phyloP scores from a whole-genome alignment of 1,284 basidiomycete genomes.

The Fomitopsis palustris region DNA sequence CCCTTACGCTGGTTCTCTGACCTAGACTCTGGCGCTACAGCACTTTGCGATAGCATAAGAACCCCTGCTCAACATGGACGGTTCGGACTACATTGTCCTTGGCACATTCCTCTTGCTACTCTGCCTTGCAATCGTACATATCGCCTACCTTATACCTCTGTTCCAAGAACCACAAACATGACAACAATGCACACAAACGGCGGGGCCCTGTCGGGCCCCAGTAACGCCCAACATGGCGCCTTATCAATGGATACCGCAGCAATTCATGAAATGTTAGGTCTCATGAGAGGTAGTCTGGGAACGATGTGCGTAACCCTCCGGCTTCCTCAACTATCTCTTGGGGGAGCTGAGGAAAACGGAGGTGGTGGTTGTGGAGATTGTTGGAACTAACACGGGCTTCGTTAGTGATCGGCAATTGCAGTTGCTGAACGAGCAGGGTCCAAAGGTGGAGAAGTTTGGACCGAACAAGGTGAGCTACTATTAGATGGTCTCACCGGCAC shows the following conservation, averaged over 20 bases:
- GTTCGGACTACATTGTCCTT: background rate
- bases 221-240: background rate
- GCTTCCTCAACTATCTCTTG: background rate
- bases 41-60: background rate
- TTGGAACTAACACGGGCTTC: background rate
- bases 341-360: background rate
- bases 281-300: conserved; percentile 17
- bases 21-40: background rate
- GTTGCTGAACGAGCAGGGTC: conserved; percentile 28
- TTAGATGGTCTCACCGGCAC: too few relatives aligned
- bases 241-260: conserved; percentile 11
- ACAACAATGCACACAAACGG: background rate
- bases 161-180: background rate
- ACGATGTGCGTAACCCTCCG: conserved; percentile 16
- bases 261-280: conserved; percentile 18
- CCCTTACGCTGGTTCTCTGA: background rate
- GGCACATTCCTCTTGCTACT: background rate
- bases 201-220: background rate
- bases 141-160: background rate
- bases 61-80: background rate
- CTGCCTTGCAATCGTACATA: background rate
- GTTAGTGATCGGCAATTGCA: conserved; percentile 28
- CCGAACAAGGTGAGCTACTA: conserved; percentile 26
- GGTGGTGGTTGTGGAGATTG: background rate
- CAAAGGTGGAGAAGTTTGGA: conserved; percentile 25